Evolutionary conservation across 75 land plant species (phyloP).

Genomic region (Azolla pinnata): DNA sequence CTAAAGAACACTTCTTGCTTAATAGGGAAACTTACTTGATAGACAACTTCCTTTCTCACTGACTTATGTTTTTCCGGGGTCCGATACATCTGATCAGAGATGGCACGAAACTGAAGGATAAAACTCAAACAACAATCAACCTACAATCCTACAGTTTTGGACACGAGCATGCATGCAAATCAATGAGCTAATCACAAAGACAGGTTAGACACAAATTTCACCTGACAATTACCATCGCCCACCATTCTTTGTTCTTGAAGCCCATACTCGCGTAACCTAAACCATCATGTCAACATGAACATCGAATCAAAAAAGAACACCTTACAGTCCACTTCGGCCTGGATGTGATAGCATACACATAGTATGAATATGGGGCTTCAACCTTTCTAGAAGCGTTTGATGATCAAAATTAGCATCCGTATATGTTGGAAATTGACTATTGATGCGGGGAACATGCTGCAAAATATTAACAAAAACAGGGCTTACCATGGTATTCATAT

Average conservation of each 20-base stretch:
- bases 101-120: slow-evolving; percentile 86
- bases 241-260: slow-evolving; percentile 67
- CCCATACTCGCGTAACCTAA: slow-evolving; percentile 63
- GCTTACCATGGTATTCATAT: too few relatives aligned
- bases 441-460: slow-evolving; percentile 79
- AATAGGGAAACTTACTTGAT: slow-evolving; percentile 52
- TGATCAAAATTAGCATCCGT: slow-evolving; percentile 77
- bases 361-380: background rate
- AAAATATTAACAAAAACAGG: slow-evolving; percentile 19
- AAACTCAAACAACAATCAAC: too few relatives aligned
- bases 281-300: too few relatives aligned
- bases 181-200: too few relatives aligned
- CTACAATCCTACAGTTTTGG: too few relatives aligned
- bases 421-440: slow-evolving; percentile 59
- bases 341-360: background rate
- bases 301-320: background rate
- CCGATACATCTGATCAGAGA: slow-evolving; percentile 79
- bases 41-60: slow-evolving; percentile 65
- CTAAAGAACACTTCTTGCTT: too few relatives aligned
- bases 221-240: slow-evolving; percentile 99
- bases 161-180: too few relatives aligned
- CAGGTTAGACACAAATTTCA: too few relatives aligned
- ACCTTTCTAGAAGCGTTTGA: slow-evolving; percentile 75
- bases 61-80: slow-evolving; percentile 85
- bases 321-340: background rate